Base-by-base conservation (phyloP, 768 basidiomycete genomes). In the Leccinum truebloodii region DNA sequence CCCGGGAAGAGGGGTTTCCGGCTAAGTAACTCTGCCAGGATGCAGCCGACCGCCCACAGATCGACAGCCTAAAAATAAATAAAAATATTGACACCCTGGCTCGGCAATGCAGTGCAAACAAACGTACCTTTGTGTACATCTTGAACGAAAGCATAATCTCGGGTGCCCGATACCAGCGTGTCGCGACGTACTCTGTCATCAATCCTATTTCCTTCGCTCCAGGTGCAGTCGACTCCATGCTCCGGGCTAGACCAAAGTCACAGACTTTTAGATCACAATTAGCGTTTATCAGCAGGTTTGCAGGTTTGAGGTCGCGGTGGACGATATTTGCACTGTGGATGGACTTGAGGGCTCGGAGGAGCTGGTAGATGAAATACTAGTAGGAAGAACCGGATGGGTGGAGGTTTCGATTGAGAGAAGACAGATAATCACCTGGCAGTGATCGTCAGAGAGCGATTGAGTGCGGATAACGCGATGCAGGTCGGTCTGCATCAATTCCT, bases 61-160 rank as follows among this genome's bases (percentile, higher is more conserved):
- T 89, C 89, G 61, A 89, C 84, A n/a, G 86, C 84, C 83, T 81
- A 59, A 63, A 34, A 20, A 48, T 26, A 58, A 62, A 35, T n/a
- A n/a, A n/a, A n/a, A n/a, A 48, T 26, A 58, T 34, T 48, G 52
- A 35, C 35, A 39, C 35, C 22, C 7, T 39, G 63, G 64, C 26
- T 62, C 57, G 46, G 63, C 28, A 62, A 61, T 51, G 55, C 6
- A 39, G 39, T 32, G 35, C 55, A 56, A 41, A 24, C 35, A 26
- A 39, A 28, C 62, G 20, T 63, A 85, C 87, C 79, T 88, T 88
- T 59, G 87, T 88, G 71, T 89, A 89, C 86, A 89, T 89, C 78
- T 93, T 92, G 84, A 94, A 95, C 3, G 89, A 92, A 55, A 95
- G 80, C 94, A 96, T 96, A 71, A 95, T 94, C 74, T 96, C 94